A percentile compares a stretch with the other conserved stretches of the same genome.
These are phyloP conservation scores for Pisolithus tinctorius DNA, from an alignment of 768 basidiomycete genomes.

Conservation along the genomic window DNA sequence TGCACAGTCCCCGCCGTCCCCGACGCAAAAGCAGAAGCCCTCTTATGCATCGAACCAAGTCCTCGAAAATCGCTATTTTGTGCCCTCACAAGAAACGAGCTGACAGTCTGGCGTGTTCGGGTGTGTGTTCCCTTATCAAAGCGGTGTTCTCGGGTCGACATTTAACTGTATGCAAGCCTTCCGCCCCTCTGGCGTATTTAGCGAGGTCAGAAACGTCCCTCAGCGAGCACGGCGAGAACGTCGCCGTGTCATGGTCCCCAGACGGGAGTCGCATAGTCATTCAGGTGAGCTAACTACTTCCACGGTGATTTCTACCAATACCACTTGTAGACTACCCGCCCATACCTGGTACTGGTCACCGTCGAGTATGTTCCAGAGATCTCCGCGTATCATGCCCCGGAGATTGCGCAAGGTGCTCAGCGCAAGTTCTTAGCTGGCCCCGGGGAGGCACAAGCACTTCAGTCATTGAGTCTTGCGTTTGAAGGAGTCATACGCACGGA, in stretches of 20 bases:
- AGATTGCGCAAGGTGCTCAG: conserved; percentile 41
- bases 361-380: conserved; percentile 53
- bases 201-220: conserved; percentile 73
- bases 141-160: neutral
- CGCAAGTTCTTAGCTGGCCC: conserved; percentile 71
- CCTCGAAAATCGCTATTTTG: conserved; percentile 76
- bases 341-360: conserved; percentile 70
- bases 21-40: conserved; percentile 49
- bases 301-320: conserved; percentile 1
- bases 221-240: conserved; percentile 77
- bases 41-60: conserved; percentile 55
- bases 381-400: conserved; percentile 49
- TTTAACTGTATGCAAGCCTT: conserved; percentile 42
- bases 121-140: conserved; percentile 35
- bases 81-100: conserved; percentile 59
- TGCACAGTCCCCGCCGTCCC: conserved; percentile 65
- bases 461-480: conserved; percentile 61
- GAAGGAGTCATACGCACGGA: conserved; percentile 81
- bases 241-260: conserved; percentile 71
- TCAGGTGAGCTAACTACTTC: conserved; percentile 43
- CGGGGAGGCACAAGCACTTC: conserved; percentile 70
- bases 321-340: conserved; percentile 60
- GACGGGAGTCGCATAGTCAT: conserved; percentile 77
- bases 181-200: conserved; percentile 63
- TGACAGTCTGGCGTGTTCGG: conserved; percentile 78